A percentile compares a stretch with the other conserved stretches of the same genome.
Conservation (phyloP, 2,329 filamentous ascomycete genomes). For the Trichoderma oligosporum region DNA sequence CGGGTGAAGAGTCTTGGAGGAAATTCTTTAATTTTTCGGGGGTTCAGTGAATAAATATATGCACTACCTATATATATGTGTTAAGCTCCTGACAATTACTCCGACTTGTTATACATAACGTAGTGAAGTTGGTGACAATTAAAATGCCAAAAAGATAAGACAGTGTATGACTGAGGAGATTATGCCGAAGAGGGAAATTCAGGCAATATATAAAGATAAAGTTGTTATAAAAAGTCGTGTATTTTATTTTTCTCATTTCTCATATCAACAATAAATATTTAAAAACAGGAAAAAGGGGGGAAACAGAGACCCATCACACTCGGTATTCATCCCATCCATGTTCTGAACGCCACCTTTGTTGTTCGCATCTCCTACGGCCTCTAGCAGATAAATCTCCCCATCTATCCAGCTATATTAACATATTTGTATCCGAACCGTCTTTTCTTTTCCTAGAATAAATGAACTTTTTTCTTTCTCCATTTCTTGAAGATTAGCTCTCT, state of each 20-base stretch:
- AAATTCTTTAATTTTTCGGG: not conserved
- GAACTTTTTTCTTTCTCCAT: not conserved
- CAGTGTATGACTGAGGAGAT: too few relatives aligned
- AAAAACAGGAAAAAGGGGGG: too few relatives aligned
- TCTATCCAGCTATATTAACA: not conserved
- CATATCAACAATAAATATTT: constrained; percentile 4
- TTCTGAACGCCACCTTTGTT: too few relatives aligned
- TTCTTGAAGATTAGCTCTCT: constrained; percentile 24
- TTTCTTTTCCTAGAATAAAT: not conserved
- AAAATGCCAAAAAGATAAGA: too few relatives aligned
- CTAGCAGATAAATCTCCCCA: too few relatives aligned
- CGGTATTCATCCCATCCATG: too few relatives aligned
- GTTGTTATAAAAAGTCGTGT: too few relatives aligned
- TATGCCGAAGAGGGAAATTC: too few relatives aligned
- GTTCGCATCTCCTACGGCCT: too few relatives aligned
- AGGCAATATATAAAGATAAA: not conserved
- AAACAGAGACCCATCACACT: too few relatives aligned
- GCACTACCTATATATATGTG: constrained; percentile 1
- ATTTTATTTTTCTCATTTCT: not conserved
- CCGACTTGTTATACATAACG: not conserved
- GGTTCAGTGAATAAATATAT: constrained; percentile 5
- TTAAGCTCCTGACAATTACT: not conserved
- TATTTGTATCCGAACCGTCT: not conserved
- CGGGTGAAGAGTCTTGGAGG: not conserved
- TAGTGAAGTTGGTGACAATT: too few relatives aligned